phyloP scores from a whole-genome alignment of 768 basidiomycete species.

The Russula compacta region DNA sequence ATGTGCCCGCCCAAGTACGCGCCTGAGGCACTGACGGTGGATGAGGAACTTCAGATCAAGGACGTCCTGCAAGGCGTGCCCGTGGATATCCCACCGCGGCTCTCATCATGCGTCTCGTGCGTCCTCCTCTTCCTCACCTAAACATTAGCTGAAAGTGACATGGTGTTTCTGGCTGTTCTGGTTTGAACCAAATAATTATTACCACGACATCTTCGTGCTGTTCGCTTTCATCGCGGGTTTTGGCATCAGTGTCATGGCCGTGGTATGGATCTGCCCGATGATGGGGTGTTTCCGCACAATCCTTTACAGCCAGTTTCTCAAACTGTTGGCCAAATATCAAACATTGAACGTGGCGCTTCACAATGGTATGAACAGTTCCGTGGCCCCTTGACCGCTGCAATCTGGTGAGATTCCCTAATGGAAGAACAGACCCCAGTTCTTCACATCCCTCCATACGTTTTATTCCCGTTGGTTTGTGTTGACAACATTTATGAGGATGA shows the following conservation, averaged over 20 bases:
- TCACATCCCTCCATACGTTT: background rate
- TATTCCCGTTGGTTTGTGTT: background rate
- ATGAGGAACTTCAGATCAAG: slow-evolving; percentile 82
- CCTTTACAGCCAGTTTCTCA: too few species aligned
- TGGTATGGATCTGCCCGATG: slow-evolving; percentile 73
- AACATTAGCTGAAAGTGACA: background rate
- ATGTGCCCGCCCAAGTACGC: slow-evolving; percentile 74
- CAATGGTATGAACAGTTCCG: too few species aligned
- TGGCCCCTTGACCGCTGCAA: too few species aligned
- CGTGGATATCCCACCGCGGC: slow-evolving; percentile 64
- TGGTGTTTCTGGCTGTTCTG: slow-evolving; percentile 62
- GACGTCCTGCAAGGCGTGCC: slow-evolving; percentile 78
- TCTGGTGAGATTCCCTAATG: too few species aligned
- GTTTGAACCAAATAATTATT: slow-evolving; percentile 73
- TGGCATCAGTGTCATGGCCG: slow-evolving; percentile 55
- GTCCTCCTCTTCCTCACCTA: slow-evolving; percentile 21
- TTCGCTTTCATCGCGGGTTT: slow-evolving; percentile 84
- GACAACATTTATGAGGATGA: background rate
- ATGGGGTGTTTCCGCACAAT: background rate
- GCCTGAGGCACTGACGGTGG: slow-evolving; percentile 81
- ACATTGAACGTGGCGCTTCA: too few species aligned
- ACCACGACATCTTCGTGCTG: slow-evolving; percentile 79
- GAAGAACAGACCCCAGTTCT: too few species aligned
- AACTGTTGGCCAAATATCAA: too few species aligned
- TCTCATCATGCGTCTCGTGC: slow-evolving; percentile 77